Evolutionary conservation across 148 eudicot species (phyloP).

Genomic region (Dianthus caryophyllus): DNA sequence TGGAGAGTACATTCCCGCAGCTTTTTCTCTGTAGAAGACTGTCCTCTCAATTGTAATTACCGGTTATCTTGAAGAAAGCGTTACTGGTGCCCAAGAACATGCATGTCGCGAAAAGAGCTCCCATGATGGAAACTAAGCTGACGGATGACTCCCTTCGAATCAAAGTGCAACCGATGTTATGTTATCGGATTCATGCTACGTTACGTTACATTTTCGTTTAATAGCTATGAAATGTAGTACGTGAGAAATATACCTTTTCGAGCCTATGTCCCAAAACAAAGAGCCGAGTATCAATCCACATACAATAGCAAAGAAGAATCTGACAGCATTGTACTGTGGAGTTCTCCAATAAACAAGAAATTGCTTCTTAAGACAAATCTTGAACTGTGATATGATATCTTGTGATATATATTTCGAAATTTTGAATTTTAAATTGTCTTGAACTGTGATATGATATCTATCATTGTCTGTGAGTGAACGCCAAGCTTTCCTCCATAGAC

Average conservation of each 20-base stretch:
- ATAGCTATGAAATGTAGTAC: no score
- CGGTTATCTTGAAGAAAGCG: conserved; percentile 78
- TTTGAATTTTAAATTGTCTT: neutral
- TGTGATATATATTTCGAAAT: conserved; percentile 26
- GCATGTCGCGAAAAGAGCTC: conserved; percentile 55
- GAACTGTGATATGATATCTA: conserved; percentile 17
- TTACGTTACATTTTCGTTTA: no score
- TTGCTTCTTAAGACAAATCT: conserved; percentile 72
- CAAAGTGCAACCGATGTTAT: conserved; percentile 6
- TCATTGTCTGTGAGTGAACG: conserved; percentile 51
- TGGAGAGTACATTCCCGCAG: conserved; percentile 92
- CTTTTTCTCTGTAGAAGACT: conserved; percentile 85
- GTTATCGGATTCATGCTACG: no score
- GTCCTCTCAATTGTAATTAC: conserved; percentile 77
- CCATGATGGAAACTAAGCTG: conserved; percentile 55
- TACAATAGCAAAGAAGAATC: conserved; percentile 54
- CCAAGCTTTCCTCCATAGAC: conserved; percentile 89
- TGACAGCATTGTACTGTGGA: conserved; percentile 74
- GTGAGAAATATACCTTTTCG: conserved; percentile 53
- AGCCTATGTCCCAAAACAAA: conserved; percentile 71
- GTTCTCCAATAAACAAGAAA: conserved; percentile 77
- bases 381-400: conserved; percentile 48
- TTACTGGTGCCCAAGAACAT: conserved; percentile 75
- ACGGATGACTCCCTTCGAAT: conserved; percentile 50
- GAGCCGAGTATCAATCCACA: conserved; percentile 60